These are phyloP conservation scores for Chenopodium berlandieri DNA, from an alignment of 148 eudicot species.

Conservation along the genomic window DNA sequence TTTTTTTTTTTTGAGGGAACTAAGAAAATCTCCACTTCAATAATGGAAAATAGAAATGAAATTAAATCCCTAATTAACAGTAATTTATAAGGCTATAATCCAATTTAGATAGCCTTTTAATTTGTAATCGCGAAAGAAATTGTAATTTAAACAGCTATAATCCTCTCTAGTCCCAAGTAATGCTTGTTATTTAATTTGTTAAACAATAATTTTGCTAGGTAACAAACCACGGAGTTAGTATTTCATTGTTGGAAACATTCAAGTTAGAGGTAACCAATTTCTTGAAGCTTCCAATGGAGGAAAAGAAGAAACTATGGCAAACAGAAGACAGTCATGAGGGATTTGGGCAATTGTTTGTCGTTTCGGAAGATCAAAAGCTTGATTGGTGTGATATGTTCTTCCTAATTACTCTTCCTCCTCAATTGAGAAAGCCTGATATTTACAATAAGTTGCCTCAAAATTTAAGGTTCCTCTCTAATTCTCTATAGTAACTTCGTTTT, in stretches of 20 bases:
- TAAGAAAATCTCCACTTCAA: too few species aligned
- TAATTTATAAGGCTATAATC: too few species aligned
- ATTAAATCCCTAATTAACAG: too few species aligned
- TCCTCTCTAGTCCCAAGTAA: too few species aligned
- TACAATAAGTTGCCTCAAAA: conserved; percentile 36
- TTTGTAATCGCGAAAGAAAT: too few species aligned
- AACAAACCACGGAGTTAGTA: conserved; percentile 48
- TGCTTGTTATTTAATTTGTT: too few species aligned
- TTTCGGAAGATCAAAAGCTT: conserved; percentile 51
- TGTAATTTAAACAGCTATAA: too few species aligned
- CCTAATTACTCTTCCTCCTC: conserved; percentile 43
- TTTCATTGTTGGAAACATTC: conserved; percentile 38
- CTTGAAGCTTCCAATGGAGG: conserved; percentile 41
- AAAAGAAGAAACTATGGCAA: conserved; percentile 46
- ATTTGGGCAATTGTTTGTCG: conserved; percentile 56
- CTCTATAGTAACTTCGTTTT: too few species aligned
- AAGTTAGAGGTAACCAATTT: conserved; percentile 33
- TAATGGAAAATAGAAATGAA: too few species aligned
- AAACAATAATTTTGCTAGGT: conserved; percentile 29
- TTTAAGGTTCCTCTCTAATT: conserved; percentile 37
- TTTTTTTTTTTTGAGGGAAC: too few species aligned
- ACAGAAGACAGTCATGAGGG: conserved; percentile 49
- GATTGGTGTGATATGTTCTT: conserved; percentile 65
- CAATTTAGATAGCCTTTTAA: too few species aligned
- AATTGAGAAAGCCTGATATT: conserved; percentile 32